Conservation (phyloP, 2,329 filamentous ascomycete genomes). For the Alternaria postmessia region DNA sequence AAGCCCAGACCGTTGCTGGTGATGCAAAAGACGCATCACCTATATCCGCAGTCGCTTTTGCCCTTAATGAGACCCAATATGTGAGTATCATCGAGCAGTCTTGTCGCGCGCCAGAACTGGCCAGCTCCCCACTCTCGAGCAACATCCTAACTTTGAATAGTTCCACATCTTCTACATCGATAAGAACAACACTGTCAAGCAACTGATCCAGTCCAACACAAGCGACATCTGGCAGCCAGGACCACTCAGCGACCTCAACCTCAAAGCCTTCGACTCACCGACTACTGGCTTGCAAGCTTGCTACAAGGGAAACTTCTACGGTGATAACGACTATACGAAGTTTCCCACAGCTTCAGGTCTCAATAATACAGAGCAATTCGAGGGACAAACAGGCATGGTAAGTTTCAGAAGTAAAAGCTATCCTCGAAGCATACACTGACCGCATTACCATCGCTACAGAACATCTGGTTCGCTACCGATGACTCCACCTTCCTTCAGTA, state of each 20-base stretch:
- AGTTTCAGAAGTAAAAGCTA: background rate
- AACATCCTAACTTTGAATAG: slow-evolving; percentile 17
- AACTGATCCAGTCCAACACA: slow-evolving; percentile 51
- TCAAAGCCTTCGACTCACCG: slow-evolving; percentile 89
- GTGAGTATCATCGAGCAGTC: slow-evolving; percentile 28
- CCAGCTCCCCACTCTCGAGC: background rate
- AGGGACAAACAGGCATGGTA: slow-evolving; percentile 48
- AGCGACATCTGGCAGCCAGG: slow-evolving; percentile 53
- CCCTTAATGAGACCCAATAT: slow-evolving; percentile 48
- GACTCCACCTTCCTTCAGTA: slow-evolving; percentile 52
- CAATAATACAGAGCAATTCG: slow-evolving; percentile 33
- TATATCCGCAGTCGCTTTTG: slow-evolving; percentile 55
- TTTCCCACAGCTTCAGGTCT: slow-evolving; percentile 44
- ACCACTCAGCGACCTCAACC: slow-evolving; percentile 72
- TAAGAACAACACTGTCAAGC: slow-evolving; percentile 49
- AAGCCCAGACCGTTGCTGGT: slow-evolving; percentile 50
- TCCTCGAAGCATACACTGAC: background rate
- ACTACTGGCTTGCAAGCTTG: slow-evolving; percentile 84
- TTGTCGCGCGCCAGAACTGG: background rate
- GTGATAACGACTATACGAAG: slow-evolving; percentile 50
- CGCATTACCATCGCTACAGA: slow-evolving; percentile 8
- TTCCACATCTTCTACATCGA: slow-evolving; percentile 55
- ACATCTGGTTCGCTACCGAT: slow-evolving; percentile 56
- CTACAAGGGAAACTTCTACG: slow-evolving; percentile 73
- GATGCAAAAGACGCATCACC: slow-evolving; percentile 56